Evolutionary conservation across 1,139 yeast species (phyloP), one percentile per base, ranked within the genome.

Genomic region (Candida smagusa): DNA sequence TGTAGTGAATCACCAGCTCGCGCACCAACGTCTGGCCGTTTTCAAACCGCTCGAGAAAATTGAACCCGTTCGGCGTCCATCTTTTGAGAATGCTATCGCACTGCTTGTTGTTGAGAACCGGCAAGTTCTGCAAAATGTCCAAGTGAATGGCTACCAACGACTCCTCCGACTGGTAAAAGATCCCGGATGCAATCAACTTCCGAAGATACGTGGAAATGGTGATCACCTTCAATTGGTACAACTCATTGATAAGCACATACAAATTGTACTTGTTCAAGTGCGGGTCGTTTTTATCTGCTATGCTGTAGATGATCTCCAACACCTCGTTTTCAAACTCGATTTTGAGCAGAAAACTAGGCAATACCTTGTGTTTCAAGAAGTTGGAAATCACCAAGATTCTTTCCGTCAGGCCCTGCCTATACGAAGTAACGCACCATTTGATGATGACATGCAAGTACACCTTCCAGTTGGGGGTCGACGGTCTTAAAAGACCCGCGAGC

Each of bases 181-280:
- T 68, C 4, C 96, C 97, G 1, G 94, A 82, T 4, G 96, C 88
- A 36, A 89, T 88, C 27, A 88, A 63, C 46, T 83, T 78, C 50
- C 96, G 65, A 41, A 88, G 66, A 50, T 88, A 89, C 0, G 86
- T 74, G 0, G 90, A 80, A 2, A 84, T 74, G 1, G 77, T 63
- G 24, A 82, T 69, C 21, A 81, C 56, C 33, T 74, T 72, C 34
- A 74, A 56, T 28, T 68, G 72, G 35, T 73, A 69, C 7, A 84
- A 56, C 50, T 79, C 84, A 44, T 78, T 72, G 13, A 83, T 65
- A 34, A 84, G 59, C 6, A 74, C 68, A 46, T 72, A 73, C 22
- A 84, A 56, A 36, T 65, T 64, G 34, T 61, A 50, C 33, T 60
- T 54, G 42, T 62, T 50, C 12, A 51, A 35, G 5, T 50, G 44